These are phyloP conservation scores for Hsuehochloa calcarea DNA, from an alignment of 176 grass and related monocot species.

Conservation along the genomic window DNA sequence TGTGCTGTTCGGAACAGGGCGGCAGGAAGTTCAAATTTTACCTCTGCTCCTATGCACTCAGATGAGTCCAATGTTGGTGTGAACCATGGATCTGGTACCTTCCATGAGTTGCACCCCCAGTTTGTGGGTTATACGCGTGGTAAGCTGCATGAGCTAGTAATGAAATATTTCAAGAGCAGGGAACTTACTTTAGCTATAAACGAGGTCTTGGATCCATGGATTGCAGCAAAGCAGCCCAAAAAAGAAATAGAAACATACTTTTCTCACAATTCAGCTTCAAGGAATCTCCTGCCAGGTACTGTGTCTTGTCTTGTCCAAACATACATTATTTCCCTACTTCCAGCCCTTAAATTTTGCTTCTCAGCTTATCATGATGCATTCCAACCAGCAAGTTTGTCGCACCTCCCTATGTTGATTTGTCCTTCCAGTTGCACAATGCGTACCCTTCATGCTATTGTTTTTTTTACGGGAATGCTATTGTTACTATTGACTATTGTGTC, in stretches of 20 bases:
- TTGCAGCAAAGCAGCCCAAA: constrained; percentile 86
- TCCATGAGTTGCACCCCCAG: constrained; percentile 81
- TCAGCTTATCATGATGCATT: constrained; percentile 7
- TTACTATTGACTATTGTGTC: background rate
- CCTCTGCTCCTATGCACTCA: constrained; percentile 25
- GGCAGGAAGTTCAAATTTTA: constrained; percentile 33
- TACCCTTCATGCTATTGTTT: background rate
- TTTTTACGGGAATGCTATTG: background rate
- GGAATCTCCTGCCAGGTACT: constrained; percentile 52
- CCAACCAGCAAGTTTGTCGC: background rate
- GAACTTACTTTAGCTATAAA: constrained; percentile 95
- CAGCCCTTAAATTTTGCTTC: constrained; percentile 17
- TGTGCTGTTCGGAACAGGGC: constrained; percentile 26
- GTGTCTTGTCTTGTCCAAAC: constrained; percentile 29
- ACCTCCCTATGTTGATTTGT: background rate
- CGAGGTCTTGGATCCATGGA: constrained; percentile 99
- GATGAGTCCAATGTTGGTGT: constrained; percentile 22
- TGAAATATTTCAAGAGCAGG: constrained; percentile 97
- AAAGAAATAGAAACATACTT: constrained; percentile 81
- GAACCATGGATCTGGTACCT: constrained; percentile 46
- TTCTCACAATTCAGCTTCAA: constrained; percentile 61
- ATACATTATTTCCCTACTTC: background rate
- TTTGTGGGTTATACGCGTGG: constrained; percentile 86
- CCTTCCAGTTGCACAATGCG: background rate
- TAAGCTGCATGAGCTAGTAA: constrained; percentile 95